Base-by-base conservation (phyloP, 805 yeast genomes). In the Priceomyces medius region DNA sequence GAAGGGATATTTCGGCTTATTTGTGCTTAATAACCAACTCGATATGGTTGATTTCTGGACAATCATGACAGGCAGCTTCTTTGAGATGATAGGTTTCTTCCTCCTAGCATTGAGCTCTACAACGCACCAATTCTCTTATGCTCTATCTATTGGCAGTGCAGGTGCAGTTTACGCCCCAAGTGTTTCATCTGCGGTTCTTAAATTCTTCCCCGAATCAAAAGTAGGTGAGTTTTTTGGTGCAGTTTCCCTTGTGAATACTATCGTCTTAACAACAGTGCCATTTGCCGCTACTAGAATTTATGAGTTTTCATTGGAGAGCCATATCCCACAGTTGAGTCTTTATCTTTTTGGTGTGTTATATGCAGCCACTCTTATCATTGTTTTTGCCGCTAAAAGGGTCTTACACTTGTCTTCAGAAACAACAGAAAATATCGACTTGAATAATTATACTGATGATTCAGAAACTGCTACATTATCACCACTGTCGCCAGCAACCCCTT, bases 141-240 rank as follows among this genome's bases (percentile, higher is more conserved):
- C 64, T 19, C 61, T 68, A 0, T 14, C 61, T 0, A 52, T 78
- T 12, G 62, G 71, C 1, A 56, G 80, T 0, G 49, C 80, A 21
- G 76, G 78, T 2, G 66, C 79, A 0, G 40, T 78, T 1, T 61
- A 68, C 1, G 61, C 75, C 0, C 89, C 90, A 1, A 68, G 80
- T 0, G 43, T 80, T 5, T 81, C 76, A 50, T 66, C 82, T 0
- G 45, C 81, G 1, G 57, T 82, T 8, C 66, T 79, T 42, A 83
- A 83, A 55, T 79, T 80, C 56, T 74, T 70, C 41, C 73, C 76
- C 1, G 73, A 75, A 19, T 65, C 69, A 85, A 45, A 39, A 35
- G 42, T 42, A 7, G 55, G 55, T 13, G 45, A 45, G 23, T 33
- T 49, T 9, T 48, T 47, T 32, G 53, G 54, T 14, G 55, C 51